Conservation (phyloP, 495 filamentous ascomycete genomes). For the Darksidea phi region DNA sequence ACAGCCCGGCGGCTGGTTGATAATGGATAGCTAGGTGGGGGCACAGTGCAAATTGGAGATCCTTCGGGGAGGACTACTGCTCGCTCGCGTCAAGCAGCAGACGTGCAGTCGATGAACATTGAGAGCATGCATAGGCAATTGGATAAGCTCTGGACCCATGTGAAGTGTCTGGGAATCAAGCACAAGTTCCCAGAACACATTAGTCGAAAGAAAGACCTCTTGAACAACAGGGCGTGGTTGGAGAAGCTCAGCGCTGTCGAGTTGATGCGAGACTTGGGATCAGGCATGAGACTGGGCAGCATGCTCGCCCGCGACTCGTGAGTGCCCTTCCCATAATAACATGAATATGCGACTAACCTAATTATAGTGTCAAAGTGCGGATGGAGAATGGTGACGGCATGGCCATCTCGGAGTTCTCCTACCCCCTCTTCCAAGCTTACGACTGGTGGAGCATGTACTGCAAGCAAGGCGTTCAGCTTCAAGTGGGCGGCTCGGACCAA, state of each 20-base stretch:
- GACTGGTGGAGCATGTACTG: constrained; percentile 87
- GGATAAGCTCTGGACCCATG: constrained; percentile 71
- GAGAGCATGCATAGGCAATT: constrained; percentile 77
- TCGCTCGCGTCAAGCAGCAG: constrained; percentile 56
- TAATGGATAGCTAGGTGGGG: constrained; percentile 12
- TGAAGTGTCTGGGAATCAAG: constrained; percentile 59
- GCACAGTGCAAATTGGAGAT: constrained; percentile 84
- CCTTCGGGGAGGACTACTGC: constrained; percentile 73
- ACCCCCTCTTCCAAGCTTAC: constrained; percentile 93
- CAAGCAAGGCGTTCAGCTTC: constrained; percentile 63
- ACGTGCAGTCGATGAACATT: constrained; percentile 65
- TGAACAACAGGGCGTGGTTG: constrained; percentile 82
- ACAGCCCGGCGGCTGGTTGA: not conserved
- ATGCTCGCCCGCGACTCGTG: constrained; percentile 91
- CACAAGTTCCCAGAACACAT: constrained; percentile 53
- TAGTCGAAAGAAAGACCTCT: constrained; percentile 54
- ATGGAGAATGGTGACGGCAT: constrained; percentile 81
- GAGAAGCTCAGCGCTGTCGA: constrained; percentile 66
- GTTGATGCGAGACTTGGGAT: constrained; percentile 68
- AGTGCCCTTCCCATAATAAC: constrained; percentile 42
- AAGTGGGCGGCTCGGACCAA: constrained; percentile 94
- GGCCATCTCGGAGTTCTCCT: constrained; percentile 89
- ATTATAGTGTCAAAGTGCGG: constrained; percentile 71
- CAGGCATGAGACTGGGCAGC: constrained; percentile 68
- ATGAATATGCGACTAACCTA: constrained; percentile 30